Percentiles rank a stretch among this genome's conserved stretches.
Evolutionary conservation across 2,329 filamentous ascomycete genomes (phyloP).

Genomic region (Cladosporium sp.): DNA sequence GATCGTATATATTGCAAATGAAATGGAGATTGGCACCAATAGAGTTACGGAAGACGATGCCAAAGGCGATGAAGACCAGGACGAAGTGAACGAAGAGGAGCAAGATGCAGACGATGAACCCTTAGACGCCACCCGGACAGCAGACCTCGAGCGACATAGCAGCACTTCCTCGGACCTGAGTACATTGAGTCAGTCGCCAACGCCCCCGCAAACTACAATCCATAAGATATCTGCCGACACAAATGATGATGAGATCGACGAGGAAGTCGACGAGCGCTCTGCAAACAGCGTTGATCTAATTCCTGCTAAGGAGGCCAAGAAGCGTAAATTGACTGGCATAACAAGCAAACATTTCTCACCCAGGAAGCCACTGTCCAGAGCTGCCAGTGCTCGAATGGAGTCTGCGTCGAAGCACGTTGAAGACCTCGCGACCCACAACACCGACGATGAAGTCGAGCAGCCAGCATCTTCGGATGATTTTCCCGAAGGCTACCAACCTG

Average conservation of each 20-base stretch:
- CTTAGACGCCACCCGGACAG: neutral
- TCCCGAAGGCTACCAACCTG: neutral
- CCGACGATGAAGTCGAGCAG: neutral
- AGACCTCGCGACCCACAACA: conserved; percentile 2
- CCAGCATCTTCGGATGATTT: neutral
- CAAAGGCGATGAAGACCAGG: neutral
- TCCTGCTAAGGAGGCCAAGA: conserved; percentile 19
- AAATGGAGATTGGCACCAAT: neutral
- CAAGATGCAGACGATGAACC: neutral
- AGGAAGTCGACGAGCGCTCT: neutral
- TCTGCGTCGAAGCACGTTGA: neutral
- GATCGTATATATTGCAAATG: conserved; percentile 8
- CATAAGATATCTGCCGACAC: neutral
- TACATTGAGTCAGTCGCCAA: neutral
- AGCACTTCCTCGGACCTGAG: neutral
- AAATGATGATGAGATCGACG: neutral
- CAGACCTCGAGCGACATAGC: neutral
- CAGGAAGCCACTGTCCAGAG: conserved; percentile 19
- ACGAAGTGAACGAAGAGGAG: neutral
- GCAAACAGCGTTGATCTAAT: neutral
- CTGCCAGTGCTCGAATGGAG: neutral
- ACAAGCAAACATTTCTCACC: conserved; percentile 37
- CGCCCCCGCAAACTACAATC: neutral
- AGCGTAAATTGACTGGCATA: conserved; percentile 36
- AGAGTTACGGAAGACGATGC: neutral